Percentiles rank a stretch among this genome's conserved stretches.
These are phyloP conservation scores for Metschnikowia reukaufii DNA, from an alignment of 805 yeast genomes.

Conservation along the genomic window DNA sequence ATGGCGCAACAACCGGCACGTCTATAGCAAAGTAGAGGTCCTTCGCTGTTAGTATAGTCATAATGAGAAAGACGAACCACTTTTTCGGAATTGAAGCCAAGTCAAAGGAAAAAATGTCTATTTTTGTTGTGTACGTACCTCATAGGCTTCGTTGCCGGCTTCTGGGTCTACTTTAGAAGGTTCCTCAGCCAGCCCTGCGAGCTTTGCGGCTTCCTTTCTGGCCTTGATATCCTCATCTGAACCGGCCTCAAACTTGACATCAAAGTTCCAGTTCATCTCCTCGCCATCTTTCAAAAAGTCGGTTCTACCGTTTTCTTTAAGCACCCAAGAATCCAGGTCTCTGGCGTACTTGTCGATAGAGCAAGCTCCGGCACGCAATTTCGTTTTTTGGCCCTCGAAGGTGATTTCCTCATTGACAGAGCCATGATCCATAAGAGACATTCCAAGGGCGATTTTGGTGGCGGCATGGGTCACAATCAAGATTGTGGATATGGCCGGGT, in stretches of 20 bases:
- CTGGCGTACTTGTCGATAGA: slow-evolving; percentile 64
- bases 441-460: slow-evolving; percentile 82
- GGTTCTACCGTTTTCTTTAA: slow-evolving; percentile 70
- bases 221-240: slow-evolving; percentile 79
- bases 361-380: slow-evolving; percentile 76
- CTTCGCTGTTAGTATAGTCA: slow-evolving; percentile 18
- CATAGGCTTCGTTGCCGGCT: slow-evolving; percentile 10
- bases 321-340: slow-evolving; percentile 49
- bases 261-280: slow-evolving; percentile 93
- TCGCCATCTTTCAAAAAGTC: slow-evolving; percentile 74
- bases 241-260: slow-evolving; percentile 78
- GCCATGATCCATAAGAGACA: slow-evolving; percentile 59
- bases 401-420: slow-evolving; percentile 54
- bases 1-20: slow-evolving; percentile 22
- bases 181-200: slow-evolving; percentile 11
- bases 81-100: too few relatives aligned
- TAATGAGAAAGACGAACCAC: background rate
- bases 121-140: slow-evolving; percentile 19
- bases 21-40: slow-evolving; percentile 27
- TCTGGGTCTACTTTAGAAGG: slow-evolving; percentile 5
- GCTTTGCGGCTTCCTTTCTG: slow-evolving; percentile 34
- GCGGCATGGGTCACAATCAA: slow-evolving; percentile 93
- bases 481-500: slow-evolving; percentile 62
- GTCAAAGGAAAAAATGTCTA: slow-evolving; percentile 1
- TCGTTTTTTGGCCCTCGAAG: slow-evolving; percentile 27